phyloP scores from a whole-genome alignment of 2,329 filamentous ascomycete genomes.

The Paradendryphiella salina region DNA sequence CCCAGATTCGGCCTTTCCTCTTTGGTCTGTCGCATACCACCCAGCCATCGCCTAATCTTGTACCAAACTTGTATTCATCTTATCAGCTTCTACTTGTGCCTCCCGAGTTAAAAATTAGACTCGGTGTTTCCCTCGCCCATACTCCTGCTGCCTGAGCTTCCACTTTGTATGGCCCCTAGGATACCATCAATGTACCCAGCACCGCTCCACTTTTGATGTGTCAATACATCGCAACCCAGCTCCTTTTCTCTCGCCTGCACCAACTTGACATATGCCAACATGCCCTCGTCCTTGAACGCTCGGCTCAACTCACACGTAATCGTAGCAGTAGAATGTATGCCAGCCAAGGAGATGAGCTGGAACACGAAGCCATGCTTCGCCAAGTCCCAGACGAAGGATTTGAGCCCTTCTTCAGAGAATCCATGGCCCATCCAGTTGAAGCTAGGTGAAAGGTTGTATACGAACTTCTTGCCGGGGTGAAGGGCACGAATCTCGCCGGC shows the following conservation, averaged over 20 bases:
- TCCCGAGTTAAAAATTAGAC: conserved; percentile 38
- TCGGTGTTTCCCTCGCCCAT: conserved; percentile 97
- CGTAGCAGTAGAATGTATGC: conserved; percentile 65
- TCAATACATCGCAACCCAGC: conserved; percentile 85
- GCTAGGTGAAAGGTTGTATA: conserved; percentile 94
- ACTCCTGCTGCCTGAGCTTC: conserved; percentile 83
- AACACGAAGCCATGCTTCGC: conserved; percentile 78
- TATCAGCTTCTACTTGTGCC: background rate
- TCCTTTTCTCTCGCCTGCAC: conserved; percentile 91
- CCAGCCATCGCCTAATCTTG: background rate
- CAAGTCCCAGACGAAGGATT: conserved; percentile 95
- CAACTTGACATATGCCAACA: conserved; percentile 96
- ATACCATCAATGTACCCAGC: conserved; percentile 84
- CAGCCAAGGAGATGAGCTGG: conserved; percentile 66
- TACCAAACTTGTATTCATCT: background rate
- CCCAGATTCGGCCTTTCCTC: conserved; percentile 8
- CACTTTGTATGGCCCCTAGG: conserved; percentile 85
- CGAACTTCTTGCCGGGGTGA: conserved; percentile 80
- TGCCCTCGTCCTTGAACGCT: conserved; percentile 85
- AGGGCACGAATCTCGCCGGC: conserved; percentile 72
- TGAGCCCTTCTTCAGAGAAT: conserved; percentile 79
- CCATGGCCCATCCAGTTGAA: conserved; percentile 99
- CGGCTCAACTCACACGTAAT: conserved; percentile 74
- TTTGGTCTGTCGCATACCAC: background rate
- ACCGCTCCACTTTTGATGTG: conserved; percentile 87